These are phyloP conservation scores for Sclerospora graminicola DNA, from an alignment of 352 stramenopile species.

Conservation along the genomic window DNA sequence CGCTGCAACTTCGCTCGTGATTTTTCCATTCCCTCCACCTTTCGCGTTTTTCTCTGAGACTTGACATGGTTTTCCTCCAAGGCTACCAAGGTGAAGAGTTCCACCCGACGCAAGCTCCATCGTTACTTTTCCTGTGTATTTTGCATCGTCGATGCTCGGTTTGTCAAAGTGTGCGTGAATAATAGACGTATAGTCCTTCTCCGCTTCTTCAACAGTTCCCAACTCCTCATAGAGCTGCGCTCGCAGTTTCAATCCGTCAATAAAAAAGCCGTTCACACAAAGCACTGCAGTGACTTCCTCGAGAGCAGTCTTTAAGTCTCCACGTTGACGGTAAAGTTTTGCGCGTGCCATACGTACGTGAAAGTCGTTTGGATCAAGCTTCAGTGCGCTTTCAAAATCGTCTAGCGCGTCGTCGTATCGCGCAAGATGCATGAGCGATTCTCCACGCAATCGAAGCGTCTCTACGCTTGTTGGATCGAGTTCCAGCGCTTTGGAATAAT, in stretches of 20 bases:
- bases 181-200: slow-evolving; percentile 57
- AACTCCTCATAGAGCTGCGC: slow-evolving; percentile 40
- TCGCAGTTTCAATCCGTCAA: slow-evolving; percentile 59
- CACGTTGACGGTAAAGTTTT: slow-evolving; percentile 36
- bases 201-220: slow-evolving; percentile 25
- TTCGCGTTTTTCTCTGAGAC: slow-evolving; percentile 10
- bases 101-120: slow-evolving; percentile 23
- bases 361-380: slow-evolving; percentile 45
- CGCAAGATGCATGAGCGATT: slow-evolving; percentile 36
- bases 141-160: slow-evolving; percentile 10
- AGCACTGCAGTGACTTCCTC: slow-evolving; percentile 46
- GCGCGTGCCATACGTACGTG: slow-evolving; percentile 47
- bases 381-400: slow-evolving; percentile 39
- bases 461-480: slow-evolving; percentile 35
- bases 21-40: slow-evolving; percentile 18
- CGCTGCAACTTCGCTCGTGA: slow-evolving; percentile 42
- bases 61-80: slow-evolving; percentile 6
- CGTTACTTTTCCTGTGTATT: slow-evolving; percentile 11
- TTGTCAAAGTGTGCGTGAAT: slow-evolving; percentile 56
- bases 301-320: slow-evolving; percentile 31
- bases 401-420: slow-evolving; percentile 37
- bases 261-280: slow-evolving; percentile 52
- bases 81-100: slow-evolving; percentile 7
- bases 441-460: slow-evolving; percentile 33
- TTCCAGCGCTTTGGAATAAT: slow-evolving; percentile 45